Conservation (phyloP, 208 protist genomes). For the Trypanosoma cruzi region DNA sequence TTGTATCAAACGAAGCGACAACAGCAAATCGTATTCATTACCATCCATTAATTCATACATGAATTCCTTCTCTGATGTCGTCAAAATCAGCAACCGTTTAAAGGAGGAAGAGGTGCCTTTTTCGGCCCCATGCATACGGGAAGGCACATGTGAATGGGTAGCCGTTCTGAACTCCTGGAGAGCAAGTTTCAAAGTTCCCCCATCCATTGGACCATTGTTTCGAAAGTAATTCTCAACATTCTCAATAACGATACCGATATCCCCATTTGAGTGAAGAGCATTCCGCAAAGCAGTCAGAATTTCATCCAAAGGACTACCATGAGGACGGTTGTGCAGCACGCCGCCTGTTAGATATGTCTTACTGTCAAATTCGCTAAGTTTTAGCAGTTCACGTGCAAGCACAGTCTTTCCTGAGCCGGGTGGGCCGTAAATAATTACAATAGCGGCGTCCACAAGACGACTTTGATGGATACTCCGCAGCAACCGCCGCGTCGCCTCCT, state of each 20-base stretch:
- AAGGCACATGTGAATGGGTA: neutral
- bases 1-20: slow-evolving; percentile 34
- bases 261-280: slow-evolving; percentile 9
- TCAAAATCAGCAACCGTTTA: slow-evolving; percentile 29
- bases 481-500: slow-evolving; percentile 25
- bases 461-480: slow-evolving; percentile 41
- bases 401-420: slow-evolving; percentile 68
- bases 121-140: too few species aligned
- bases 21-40: slow-evolving; percentile 22
- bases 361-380: slow-evolving; percentile 8
- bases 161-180: slow-evolving; percentile 19
- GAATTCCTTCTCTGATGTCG: slow-evolving; percentile 25
- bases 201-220: neutral
- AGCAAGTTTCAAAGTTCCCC: slow-evolving; percentile 6
- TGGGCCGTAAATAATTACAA: slow-evolving; percentile 57
- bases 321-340: neutral
- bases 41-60: slow-evolving; percentile 9
- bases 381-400: slow-evolving; percentile 44
- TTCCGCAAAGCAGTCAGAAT: slow-evolving; percentile 1
- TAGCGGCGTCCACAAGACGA: slow-evolving; percentile 32
- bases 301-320: neutral
- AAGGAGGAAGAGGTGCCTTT: neutral
- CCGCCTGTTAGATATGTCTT: slow-evolving; percentile 4
- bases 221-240: slow-evolving; percentile 24
- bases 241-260: slow-evolving; percentile 25